These are phyloP conservation scores for Gossypium bickii DNA, from an alignment of 345 rosid species.

Conservation along the genomic window DNA sequence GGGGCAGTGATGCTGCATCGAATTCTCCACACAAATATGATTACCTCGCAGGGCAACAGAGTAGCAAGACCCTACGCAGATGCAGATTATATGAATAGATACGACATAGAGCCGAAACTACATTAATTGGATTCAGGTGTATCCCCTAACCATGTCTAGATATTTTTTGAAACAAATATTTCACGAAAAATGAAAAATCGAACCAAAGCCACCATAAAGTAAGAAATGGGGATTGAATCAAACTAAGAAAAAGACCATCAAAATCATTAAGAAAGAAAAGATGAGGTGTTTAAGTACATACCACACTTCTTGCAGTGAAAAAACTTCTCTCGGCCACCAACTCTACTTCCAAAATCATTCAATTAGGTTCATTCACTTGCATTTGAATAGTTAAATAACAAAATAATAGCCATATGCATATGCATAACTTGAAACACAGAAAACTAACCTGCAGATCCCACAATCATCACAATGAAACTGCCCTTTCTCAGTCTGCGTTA, in stretches of 20 bases:
- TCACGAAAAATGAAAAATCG: not conserved
- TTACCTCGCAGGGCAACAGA: constrained; percentile 51
- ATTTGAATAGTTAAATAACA: not conserved
- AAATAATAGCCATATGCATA: not conserved
- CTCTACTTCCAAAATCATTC: constrained; percentile 37
- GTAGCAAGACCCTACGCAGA: constrained; percentile 74
- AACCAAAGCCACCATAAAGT: not conserved
- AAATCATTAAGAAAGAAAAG: not conserved
- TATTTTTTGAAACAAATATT: too few relatives aligned
- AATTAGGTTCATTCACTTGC: constrained; percentile 9
- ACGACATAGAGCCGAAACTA: not conserved
- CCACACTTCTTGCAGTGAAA: constrained; percentile 96
- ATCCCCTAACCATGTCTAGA: too few relatives aligned
- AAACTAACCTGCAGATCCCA: constrained; percentile 87
- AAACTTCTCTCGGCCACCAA: constrained; percentile 84
- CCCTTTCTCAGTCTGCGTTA: constrained; percentile 54
- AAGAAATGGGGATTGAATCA: too few relatives aligned
- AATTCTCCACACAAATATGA: constrained; percentile 87
- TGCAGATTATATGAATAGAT: not conserved
- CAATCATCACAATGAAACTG: constrained; percentile 96
- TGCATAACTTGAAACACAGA: not conserved
- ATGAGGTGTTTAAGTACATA: constrained; percentile 30
- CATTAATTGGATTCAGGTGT: not conserved
- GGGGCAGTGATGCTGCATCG: constrained; percentile 98
- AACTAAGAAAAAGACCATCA: too few relatives aligned